A percentile compares a stretch with the other conserved stretches of the same genome.
phyloP scores from a whole-genome alignment of 805 yeast genomes.

The Middelhovenomyces tepae region DNA sequence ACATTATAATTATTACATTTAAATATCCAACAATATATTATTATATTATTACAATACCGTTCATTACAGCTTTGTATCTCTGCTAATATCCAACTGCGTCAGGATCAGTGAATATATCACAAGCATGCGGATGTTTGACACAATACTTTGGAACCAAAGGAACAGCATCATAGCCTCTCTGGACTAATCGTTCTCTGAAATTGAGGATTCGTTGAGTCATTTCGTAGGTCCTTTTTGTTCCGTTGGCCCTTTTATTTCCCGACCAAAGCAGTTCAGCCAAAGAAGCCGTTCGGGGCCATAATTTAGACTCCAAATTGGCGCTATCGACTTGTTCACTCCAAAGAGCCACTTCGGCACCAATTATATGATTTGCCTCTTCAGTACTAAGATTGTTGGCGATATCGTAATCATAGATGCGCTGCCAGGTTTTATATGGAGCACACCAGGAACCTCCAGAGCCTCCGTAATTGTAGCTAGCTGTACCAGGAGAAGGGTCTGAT shows the following conservation, averaged over 20 bases:
- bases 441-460: conserved; percentile 34
- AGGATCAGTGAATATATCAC: no score
- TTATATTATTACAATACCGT: no score
- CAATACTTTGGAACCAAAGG: conserved; percentile 34
- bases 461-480: conserved; percentile 26
- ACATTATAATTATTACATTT: no score
- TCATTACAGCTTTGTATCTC: no score
- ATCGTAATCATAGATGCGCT: conserved; percentile 33
- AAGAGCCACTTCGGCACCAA: conserved; percentile 34
- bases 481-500: conserved; percentile 15
- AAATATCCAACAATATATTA: no score
- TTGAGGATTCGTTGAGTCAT: conserved; percentile 32
- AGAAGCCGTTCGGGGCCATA: conserved; percentile 38
- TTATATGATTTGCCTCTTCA: conserved; percentile 24
- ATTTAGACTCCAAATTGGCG: conserved; percentile 24
- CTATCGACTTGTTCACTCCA: conserved; percentile 35
- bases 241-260: conserved; percentile 28
- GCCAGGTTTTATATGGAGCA: conserved; percentile 38
- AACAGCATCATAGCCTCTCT: conserved; percentile 27
- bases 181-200: conserved; percentile 33
- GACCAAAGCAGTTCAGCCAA: conserved; percentile 36
- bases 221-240: conserved; percentile 24
- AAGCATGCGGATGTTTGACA: conserved; percentile 31
- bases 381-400: conserved; percentile 27
- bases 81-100: no score